These are phyloP conservation scores for Floccularia luteovirens DNA, from an alignment of 768 basidiomycete species.

Conservation along the genomic window DNA sequence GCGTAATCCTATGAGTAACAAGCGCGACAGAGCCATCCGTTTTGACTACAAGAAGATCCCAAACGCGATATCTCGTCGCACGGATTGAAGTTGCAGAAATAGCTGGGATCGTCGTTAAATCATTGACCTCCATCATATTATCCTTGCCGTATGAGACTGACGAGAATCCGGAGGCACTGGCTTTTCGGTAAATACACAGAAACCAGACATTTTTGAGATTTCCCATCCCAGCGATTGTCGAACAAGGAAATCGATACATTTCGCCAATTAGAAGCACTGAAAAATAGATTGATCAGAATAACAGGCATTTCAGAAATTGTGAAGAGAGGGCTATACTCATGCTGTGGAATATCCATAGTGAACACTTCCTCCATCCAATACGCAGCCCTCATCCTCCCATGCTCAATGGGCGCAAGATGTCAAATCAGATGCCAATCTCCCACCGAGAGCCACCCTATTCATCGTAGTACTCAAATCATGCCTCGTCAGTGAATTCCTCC, in stretches of 20 bases:
- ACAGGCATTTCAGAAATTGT: conserved; percentile 4
- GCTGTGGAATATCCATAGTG: conserved; percentile 34
- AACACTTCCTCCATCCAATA: conserved; percentile 67
- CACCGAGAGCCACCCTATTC: conserved; percentile 64
- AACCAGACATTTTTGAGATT: conserved; percentile 40
- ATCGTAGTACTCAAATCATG: conserved; percentile 53
- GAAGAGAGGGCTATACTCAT: conserved; percentile 36
- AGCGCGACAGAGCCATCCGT: conserved; percentile 46
- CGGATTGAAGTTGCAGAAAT: conserved; percentile 50
- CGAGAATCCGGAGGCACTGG: conserved; percentile 36
- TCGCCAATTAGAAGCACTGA: conserved; percentile 33
- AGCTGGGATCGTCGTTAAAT: conserved; percentile 30
- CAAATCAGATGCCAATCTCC: conserved; percentile 34
- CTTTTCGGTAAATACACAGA: conserved; percentile 46
- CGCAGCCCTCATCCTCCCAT: conserved; percentile 60
- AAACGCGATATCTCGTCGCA: conserved; percentile 53
- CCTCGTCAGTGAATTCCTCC: conserved; percentile 39
- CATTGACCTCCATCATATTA: conserved; percentile 30
- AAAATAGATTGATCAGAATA: conserved; percentile 3
- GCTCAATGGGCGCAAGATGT: conserved; percentile 35
- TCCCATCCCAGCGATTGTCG: conserved; percentile 59
- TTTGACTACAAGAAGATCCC: conserved; percentile 65
- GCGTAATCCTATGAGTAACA: conserved; percentile 50
- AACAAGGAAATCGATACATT: conserved; percentile 53
- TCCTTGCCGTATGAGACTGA: conserved; percentile 36